Evolutionary conservation across 192 early-diverging fungal species (phyloP), one percentile per base, ranked within the genome.

Genomic region (Rhizophagus clarus): DNA sequence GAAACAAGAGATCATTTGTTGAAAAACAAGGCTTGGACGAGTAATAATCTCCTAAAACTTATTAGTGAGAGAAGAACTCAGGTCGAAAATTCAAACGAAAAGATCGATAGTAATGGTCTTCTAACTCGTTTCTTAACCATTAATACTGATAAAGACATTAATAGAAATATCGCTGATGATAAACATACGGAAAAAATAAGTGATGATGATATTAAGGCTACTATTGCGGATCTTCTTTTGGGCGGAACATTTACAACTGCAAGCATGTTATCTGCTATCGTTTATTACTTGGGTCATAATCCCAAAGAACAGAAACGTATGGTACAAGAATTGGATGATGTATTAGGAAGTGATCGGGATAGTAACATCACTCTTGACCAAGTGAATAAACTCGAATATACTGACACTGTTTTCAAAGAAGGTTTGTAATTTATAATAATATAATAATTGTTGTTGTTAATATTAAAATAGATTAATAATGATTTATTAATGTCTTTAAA

Each of bases 361-460:
- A n/a, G 6, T n/a, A 14, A 62, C 47, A 28, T 74, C 22, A 74
- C 47, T 24, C 0, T 45, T 24, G 60, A 76, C 6, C 56, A 76
- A 32, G 28, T 76, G 26, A 37, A 63, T 26, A 76, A 76, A 34
- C 28, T 76, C 5, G 42, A 76, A 61, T 76, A 76, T 61, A 49
- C n/a, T 40, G 29, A 61, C 2, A 60, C 74, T 6, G 60, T 76
- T 32, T 34, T 76, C 15, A 60, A 61, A 61, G 74, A 76, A 62
- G 74, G 73, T 75, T 56, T 56, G 51, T 56, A 22, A 56, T 22
- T 2, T 20, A 56, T 20, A 22, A 4, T 45, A 51, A n/a, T 17
- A 17, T 4, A 17, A 0, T 51, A 5, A 8, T 51, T 20, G 20
- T 51, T 20, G 12, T 51, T 51, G 37, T 40, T 40, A 40, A 6